Percentiles rank a stretch among this genome's conserved stretches.
phyloP scores from a whole-genome alignment of 495 filamentous ascomycete species.

The Aspergillus sclerotioniger region DNA sequence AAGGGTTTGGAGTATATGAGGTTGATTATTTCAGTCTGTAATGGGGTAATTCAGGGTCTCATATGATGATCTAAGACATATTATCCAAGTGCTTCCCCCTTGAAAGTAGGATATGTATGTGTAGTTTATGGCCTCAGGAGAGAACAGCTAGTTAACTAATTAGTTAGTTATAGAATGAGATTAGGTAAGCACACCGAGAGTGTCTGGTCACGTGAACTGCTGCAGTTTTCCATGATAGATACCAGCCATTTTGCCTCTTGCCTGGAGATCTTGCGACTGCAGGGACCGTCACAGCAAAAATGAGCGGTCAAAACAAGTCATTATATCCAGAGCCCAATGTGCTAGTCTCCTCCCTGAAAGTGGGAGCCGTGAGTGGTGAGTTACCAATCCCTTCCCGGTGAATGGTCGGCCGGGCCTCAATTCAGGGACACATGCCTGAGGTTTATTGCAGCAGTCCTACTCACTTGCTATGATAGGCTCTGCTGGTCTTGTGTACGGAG shows the following conservation, averaged over 20 bases:
- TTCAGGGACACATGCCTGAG: background rate
- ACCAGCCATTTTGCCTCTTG: background rate
- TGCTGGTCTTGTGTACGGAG: conserved; percentile 70
- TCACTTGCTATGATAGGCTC: conserved; percentile 47
- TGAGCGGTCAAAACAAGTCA: conserved; percentile 28
- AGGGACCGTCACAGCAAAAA: conserved; percentile 21
- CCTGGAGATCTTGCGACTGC: background rate
- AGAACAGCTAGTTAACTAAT: no score
- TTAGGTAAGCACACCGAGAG: background rate
- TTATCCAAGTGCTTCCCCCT: no score
- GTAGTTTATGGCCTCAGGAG: no score
- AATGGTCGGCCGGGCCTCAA: background rate
- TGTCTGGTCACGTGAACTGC: conserved; percentile 6
- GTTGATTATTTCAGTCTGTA: no score
- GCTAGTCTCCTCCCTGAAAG: conserved; percentile 45
- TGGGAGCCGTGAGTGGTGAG: conserved; percentile 53
- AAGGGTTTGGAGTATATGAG: no score
- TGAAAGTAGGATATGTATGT: no score
- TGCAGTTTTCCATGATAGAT: background rate
- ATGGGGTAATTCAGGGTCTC: no score
- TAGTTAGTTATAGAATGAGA: background rate
- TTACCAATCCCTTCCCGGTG: conserved; percentile 15
- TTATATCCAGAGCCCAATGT: conserved; percentile 18
- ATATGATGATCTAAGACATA: no score
- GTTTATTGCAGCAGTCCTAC: background rate